Percentiles rank a stretch among this genome's conserved stretches.
These are phyloP conservation scores for Neocatenulostroma microsporum DNA, from an alignment of 2,329 filamentous ascomycete species.

Conservation along the genomic window DNA sequence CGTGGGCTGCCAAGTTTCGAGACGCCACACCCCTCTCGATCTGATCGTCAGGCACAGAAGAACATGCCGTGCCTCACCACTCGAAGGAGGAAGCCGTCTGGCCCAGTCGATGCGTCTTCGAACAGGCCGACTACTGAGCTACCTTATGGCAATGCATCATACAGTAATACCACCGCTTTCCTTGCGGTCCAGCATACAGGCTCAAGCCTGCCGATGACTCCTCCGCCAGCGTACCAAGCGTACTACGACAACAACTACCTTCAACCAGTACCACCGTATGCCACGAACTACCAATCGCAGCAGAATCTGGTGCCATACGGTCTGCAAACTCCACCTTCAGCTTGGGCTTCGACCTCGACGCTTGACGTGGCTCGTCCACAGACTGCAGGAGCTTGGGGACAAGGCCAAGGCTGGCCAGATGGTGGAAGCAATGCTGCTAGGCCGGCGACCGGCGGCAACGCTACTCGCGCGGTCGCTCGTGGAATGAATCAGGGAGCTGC, in stretches of 20 bases:
- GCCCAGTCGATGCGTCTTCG: no score
- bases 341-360: conserved; percentile 4
- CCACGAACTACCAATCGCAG: neutral
- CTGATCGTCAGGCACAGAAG: conserved; percentile 2
- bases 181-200: neutral
- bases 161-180: no score
- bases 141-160: no score
- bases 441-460: conserved; percentile 1
- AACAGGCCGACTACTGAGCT: no score
- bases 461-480: conserved; percentile 4
- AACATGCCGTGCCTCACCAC: no score
- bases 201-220: neutral
- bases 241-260: neutral
- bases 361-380: neutral
- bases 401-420: neutral
- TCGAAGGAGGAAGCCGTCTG: no score
- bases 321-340: neutral
- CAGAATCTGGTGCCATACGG: neutral
- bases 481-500: conserved; percentile 31
- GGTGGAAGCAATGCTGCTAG: neutral
- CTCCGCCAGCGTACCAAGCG: neutral
- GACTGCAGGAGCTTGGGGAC: conserved; percentile 1
- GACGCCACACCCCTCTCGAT: no score
- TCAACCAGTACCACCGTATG: neutral
- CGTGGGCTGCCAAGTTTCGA: no score